Evolutionary conservation across 768 basidiomycete genomes (phyloP).

Genomic region (Erythrobasidium yunnanense): DNA sequence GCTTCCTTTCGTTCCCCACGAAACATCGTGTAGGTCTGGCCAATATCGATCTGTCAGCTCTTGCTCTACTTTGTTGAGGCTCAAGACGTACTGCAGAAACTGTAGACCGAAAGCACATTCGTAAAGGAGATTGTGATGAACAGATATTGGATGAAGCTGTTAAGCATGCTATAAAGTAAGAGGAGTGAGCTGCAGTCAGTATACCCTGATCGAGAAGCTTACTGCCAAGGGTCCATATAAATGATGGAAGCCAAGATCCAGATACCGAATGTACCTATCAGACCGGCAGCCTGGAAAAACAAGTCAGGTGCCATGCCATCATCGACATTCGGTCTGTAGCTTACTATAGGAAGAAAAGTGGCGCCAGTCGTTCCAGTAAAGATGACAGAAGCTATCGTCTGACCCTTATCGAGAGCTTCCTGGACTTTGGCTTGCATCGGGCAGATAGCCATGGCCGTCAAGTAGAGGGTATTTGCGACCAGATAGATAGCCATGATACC

Average conservation of each 20-base stretch:
- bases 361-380: constrained; percentile 19
- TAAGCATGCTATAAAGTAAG: neutral
- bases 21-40: constrained; percentile 63
- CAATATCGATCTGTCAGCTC: neutral
- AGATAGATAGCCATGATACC: constrained; percentile 74
- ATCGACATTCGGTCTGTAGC: neutral
- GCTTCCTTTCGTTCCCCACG: constrained; percentile 81
- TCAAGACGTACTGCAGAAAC: constrained; percentile 57
- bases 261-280: constrained; percentile 40
- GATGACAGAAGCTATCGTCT: constrained; percentile 26
- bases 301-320: neutral
- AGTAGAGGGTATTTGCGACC: constrained; percentile 49
- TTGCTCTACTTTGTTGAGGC: neutral
- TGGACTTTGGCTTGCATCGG: constrained; percentile 30
- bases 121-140: constrained; percentile 20
- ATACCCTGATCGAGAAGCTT: neutral
- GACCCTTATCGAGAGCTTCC: neutral
- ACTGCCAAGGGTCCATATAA: constrained; percentile 76
- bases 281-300: constrained; percentile 30
- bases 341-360: constrained; percentile 33
- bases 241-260: constrained; percentile 35
- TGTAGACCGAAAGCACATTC: constrained; percentile 65
- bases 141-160: constrained; percentile 14
- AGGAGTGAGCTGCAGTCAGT: neutral
- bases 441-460: constrained; percentile 51